phyloP scores from a whole-genome alignment of 164 flowering plant genomes.

The Chimonanthus praecox region DNA sequence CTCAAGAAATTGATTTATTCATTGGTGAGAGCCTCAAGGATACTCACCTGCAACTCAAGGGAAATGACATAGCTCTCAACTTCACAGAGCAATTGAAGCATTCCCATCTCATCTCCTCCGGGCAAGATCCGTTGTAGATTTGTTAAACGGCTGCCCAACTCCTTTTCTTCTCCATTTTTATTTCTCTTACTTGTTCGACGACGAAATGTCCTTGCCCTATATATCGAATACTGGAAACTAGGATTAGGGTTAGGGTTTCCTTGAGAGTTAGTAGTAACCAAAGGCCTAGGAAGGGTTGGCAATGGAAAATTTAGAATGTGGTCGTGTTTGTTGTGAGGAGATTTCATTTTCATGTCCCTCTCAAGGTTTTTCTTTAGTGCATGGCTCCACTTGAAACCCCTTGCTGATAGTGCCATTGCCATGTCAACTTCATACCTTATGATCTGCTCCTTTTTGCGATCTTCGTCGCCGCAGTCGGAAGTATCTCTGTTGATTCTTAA shows the following conservation, averaged over 20 bases:
- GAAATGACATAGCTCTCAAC: conserved; percentile 30
- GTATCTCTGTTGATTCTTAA: conserved; percentile 1
- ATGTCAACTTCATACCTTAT: conserved; percentile 30
- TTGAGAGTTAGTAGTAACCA: not conserved
- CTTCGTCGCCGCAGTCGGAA: not conserved
- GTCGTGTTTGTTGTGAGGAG: conserved; percentile 4
- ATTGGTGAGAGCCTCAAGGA: conserved; percentile 23
- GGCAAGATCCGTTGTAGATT: conserved; percentile 25
- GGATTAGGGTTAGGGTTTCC: conserved; percentile 1
- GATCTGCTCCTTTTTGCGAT: not conserved
- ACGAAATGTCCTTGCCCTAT: not conserved
- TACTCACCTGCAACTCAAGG: conserved; percentile 30
- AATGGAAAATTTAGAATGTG: not conserved
- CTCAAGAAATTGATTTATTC: not conserved
- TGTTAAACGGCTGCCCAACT: conserved; percentile 9
- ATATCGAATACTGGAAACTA: not conserved
- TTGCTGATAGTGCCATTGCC: conserved; percentile 29
- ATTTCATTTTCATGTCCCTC: not conserved
- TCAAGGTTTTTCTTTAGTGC: conserved; percentile 28
- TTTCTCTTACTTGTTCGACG: not conserved
- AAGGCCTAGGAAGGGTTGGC: conserved; percentile 7
- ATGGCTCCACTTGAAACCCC: conserved; percentile 27
- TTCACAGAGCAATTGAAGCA: conserved; percentile 24
- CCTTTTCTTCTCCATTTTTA: conserved; percentile 6
- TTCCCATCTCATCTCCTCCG: conserved; percentile 32